Conservation (phyloP, 805 yeast species). For the Nakazawaea wyomingensis region DNA sequence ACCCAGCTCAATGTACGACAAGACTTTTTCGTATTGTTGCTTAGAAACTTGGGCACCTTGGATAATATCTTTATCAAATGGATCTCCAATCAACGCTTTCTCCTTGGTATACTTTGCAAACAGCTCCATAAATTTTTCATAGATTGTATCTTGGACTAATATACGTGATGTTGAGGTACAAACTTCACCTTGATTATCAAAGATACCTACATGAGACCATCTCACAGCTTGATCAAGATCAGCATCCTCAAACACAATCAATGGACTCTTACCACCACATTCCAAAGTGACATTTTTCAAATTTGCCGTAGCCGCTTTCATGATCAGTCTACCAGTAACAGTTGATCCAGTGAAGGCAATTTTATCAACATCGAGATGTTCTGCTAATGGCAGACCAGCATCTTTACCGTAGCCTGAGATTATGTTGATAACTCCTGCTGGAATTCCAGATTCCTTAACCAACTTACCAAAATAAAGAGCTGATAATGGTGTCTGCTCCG, state of each 20-base stretch:
- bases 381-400: slow-evolving; percentile 42
- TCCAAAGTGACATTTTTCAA: slow-evolving; percentile 45
- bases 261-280: slow-evolving; percentile 50
- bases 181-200: slow-evolving; percentile 59
- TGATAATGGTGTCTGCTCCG: slow-evolving; percentile 46
- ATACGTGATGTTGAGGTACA: slow-evolving; percentile 62
- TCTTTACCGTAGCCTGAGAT: slow-evolving; percentile 38
- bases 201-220: slow-evolving; percentile 47
- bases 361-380: slow-evolving; percentile 41
- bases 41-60: slow-evolving; percentile 56
- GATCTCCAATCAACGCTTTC: slow-evolving; percentile 39
- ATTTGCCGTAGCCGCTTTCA: slow-evolving; percentile 36
- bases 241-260: slow-evolving; percentile 42
- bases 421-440: slow-evolving; percentile 46
- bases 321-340: slow-evolving; percentile 39
- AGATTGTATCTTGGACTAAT: slow-evolving; percentile 49
- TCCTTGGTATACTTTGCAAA: slow-evolving; percentile 29
- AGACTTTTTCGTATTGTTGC: slow-evolving; percentile 41
- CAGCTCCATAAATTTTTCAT: slow-evolving; percentile 42
- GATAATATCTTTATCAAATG: slow-evolving; percentile 34
- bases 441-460: slow-evolving; percentile 41
- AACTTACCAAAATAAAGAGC: slow-evolving; percentile 37
- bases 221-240: slow-evolving; percentile 40
- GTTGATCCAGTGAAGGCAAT: slow-evolving; percentile 56
- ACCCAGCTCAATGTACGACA: slow-evolving; percentile 42